Evolutionary conservation across 2,329 filamentous ascomycete genomes (phyloP), one percentile per base, ranked within the genome.

Genomic region (Aspergillus caelatus): DNA sequence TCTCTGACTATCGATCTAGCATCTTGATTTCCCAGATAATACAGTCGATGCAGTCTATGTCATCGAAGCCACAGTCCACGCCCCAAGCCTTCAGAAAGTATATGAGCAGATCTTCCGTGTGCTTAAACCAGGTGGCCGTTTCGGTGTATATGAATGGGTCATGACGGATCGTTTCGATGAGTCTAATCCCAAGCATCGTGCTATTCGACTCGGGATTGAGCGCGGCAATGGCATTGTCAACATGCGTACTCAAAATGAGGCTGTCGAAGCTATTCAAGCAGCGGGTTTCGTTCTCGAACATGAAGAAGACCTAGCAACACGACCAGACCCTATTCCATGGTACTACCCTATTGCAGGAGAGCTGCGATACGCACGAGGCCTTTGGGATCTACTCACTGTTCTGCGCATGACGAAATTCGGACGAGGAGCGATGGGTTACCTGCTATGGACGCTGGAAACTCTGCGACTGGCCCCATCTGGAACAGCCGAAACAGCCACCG

Each of bases 91-190:
- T 10, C 91, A 93, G 74, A 93, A 91, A 63, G 93, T 97, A 69
- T 98, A 98, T 83, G 89, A 88, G 76, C 90, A 98, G 79, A 97
- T 98, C 74, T 94, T 90, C 86, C 91, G 92, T 52, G 93, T 97
- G 23, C 85, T 98, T 67, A 98, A 97, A 86, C 94, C 94, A n/a
- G 94, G 94, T 62, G 94, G 94, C 77, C 85, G 92, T 60, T 98
- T 98, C 72, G 94, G 94, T 75, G 94, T 97, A 58, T 98, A 97
- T 81, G 94, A 98, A 81, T 98, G 94, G 94, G 85, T 98, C 75
- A 97, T 98, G 94, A 97, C 93, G 8, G 93, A 97, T 67, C 83
- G 89, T 23, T 98, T 97, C 81, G 91, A 97, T 82, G 94, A 96
- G 76, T 84, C 90, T 65, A 93, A 97, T 84, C 80, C 91, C 1